These are phyloP conservation scores for Coniosporium tulheliwenetii DNA, from an alignment of 2,329 filamentous ascomycete species.

Conservation along the genomic window DNA sequence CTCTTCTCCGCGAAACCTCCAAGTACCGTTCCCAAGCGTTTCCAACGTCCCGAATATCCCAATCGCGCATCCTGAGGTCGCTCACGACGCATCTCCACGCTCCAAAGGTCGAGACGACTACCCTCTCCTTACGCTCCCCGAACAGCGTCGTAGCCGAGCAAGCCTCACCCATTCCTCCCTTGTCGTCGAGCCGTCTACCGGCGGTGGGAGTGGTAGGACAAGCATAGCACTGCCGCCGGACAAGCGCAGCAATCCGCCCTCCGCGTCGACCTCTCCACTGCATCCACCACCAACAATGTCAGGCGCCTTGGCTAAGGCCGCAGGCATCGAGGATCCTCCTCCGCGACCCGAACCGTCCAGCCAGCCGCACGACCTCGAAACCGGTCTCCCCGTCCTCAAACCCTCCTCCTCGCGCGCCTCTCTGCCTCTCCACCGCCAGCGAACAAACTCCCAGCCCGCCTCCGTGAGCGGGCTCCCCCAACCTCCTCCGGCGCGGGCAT, in stretches of 20 bases:
- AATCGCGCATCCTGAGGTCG: slow-evolving; percentile 16
- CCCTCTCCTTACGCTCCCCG: slow-evolving; percentile 40
- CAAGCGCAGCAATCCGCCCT: slow-evolving; percentile 10
- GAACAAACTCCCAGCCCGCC: slow-evolving; percentile 2
- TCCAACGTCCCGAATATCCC: slow-evolving; percentile 25
- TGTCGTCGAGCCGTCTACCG: slow-evolving; percentile 20
- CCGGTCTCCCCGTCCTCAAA: neutral
- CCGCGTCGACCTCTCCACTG: slow-evolving; percentile 11
- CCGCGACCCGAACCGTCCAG: neutral
- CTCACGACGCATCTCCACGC: slow-evolving; percentile 12
- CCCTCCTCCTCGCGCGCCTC: neutral
- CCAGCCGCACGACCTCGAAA: neutral
- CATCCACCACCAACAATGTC: slow-evolving; percentile 13
- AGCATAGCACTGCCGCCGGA: slow-evolving; percentile 35
- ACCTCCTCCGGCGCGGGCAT: slow-evolving; percentile 15
- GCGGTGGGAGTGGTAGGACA: slow-evolving; percentile 31
- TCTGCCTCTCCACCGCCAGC: slow-evolving; percentile 19
- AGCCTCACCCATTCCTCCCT: slow-evolving; percentile 22
- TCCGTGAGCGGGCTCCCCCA: neutral
- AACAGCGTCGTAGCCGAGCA: slow-evolving; percentile 38
- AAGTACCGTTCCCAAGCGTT: slow-evolving; percentile 1
- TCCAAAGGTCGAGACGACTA: slow-evolving; percentile 30
- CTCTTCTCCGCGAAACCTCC: slow-evolving; percentile 35
- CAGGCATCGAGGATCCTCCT: slow-evolving; percentile 4
- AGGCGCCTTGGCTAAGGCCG: slow-evolving; percentile 5